Conservation (phyloP, 805 yeast genomes). For the Wickerhamiella sergipiensis region DNA sequence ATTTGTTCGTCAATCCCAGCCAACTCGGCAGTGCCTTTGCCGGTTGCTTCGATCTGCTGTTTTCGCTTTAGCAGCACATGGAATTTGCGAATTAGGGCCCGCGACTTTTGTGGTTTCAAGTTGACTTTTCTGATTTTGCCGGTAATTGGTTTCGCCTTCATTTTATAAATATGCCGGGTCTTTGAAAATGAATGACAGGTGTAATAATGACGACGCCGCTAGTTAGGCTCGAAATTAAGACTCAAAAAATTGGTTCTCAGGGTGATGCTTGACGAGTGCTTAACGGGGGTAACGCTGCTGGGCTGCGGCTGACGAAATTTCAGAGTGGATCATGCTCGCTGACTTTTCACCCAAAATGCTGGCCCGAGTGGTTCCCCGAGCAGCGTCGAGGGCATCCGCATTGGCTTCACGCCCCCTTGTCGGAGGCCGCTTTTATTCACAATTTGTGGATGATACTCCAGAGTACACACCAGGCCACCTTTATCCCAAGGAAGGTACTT, state of each 20-base stretch:
- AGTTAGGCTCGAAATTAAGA: no score
- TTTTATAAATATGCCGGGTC: neutral
- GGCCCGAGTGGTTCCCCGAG: neutral
- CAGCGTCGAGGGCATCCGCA: neutral
- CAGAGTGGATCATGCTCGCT: neutral
- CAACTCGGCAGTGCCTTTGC: constrained; percentile 20
- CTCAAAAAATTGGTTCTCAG: no score
- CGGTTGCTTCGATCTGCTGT: constrained; percentile 10
- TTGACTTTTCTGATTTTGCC: constrained; percentile 5
- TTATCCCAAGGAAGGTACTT: constrained; percentile 14
- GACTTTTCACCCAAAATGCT: neutral
- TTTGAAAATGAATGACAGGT: no score
- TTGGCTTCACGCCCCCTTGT: neutral
- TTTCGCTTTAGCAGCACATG: constrained; percentile 56
- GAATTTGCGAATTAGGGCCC: constrained; percentile 63
- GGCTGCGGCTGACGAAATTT: neutral
- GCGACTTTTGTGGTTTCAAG: constrained; percentile 50
- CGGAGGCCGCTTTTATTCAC: constrained; percentile 5
- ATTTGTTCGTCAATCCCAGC: constrained; percentile 52
- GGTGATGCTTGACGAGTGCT: no score
- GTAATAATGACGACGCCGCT: no score
- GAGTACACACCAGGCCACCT: constrained; percentile 8
- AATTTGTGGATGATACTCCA: constrained; percentile 7
- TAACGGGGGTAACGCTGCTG: no score
- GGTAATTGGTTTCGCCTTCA: constrained; percentile 19